Evolutionary conservation across 495 filamentous ascomycete species (phyloP), one percentile per base, ranked within the genome.

Genomic region (Podospora appendiculata): DNA sequence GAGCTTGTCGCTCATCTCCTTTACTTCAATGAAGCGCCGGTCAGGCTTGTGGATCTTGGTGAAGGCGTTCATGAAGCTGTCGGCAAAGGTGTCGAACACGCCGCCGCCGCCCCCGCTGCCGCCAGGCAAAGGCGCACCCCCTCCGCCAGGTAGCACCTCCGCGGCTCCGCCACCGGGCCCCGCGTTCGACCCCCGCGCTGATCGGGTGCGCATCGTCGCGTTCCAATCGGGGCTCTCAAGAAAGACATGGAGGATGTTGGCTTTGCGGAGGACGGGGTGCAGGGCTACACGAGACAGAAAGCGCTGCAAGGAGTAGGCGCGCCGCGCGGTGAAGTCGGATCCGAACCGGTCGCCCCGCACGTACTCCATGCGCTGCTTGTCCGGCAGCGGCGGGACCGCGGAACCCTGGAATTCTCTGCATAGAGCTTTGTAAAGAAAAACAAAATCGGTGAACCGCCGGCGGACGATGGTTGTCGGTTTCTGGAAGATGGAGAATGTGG

Each of bases 351-450:
- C 91, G 48, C 94, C 94, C 47, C 90, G 86, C 36, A 96, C 94
- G 61, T 96, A 96, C 61, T 93, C 88, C 88, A 98, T 93, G 66
- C 95, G 95, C 77, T 97, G 91, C 72, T 98, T 98, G 68, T 97
- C 93, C 43, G 93, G 93, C 52, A 97, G 75, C 45, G 93, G 93
- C 39, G 93, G 93, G 11, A 98, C 90, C 41, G 93, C 94, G 71
- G 83, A 89, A 64, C 85, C 86, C 34, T 90, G 89, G 61, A 90
- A 97, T 62, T 96, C 89, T 58, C 82, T 81, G 49, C 76, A 83
- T 40, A 98, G 81, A 32, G 82, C 83, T 68, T 95, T 97, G 77
- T 88, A 96, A 50, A 98, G 83, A 64, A 96, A 98, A 54, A 94
- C 86, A 66, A 98, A 98, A 69, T 98, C 93, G 50, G 90, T 96